Conservation (phyloP, 495 filamentous ascomycete genomes). For the Clohesyomyces aquaticus region DNA sequence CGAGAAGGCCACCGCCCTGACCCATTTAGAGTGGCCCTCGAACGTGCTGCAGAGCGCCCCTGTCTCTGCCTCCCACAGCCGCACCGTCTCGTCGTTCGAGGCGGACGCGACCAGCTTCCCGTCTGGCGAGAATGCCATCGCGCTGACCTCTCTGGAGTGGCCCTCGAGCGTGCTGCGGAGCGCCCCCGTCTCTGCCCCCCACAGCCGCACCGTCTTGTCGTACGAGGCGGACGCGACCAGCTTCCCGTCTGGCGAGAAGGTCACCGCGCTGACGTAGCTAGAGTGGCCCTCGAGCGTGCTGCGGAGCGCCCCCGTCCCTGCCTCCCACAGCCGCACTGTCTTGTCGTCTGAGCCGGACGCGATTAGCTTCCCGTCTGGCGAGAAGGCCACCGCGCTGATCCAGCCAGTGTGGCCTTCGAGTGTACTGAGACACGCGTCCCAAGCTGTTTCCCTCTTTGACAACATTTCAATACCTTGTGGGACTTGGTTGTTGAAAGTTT, state of each 20-base stretch:
- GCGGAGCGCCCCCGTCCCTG: background rate
- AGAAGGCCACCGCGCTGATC: background rate
- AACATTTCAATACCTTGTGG: slow-evolving; percentile 10
- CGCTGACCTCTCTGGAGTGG: background rate
- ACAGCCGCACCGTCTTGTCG: background rate
- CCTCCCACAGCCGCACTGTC: background rate
- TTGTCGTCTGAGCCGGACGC: background rate
- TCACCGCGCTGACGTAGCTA: slow-evolving; percentile 16
- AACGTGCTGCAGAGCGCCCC: slow-evolving; percentile 22
- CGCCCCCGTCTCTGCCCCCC: background rate
- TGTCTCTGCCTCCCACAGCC: slow-evolving; percentile 29
- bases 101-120: slow-evolving; percentile 14
- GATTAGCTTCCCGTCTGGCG: background rate
- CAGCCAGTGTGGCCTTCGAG: background rate
- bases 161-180: background rate
- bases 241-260: slow-evolving; percentile 34
- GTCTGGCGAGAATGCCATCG: background rate
- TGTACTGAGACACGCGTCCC: slow-evolving; percentile 7
- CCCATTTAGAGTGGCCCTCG: slow-evolving; percentile 21
- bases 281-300: slow-evolving; percentile 16
- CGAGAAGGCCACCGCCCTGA: slow-evolving; percentile 30
- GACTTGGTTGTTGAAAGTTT: slow-evolving; percentile 6
- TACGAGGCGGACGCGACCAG: background rate
- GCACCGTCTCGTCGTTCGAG: slow-evolving; percentile 20
- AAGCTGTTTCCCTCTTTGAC: slow-evolving; percentile 20